Conservation (phyloP, 352 stramenopile genomes). For the Pythium phragmitis region DNA sequence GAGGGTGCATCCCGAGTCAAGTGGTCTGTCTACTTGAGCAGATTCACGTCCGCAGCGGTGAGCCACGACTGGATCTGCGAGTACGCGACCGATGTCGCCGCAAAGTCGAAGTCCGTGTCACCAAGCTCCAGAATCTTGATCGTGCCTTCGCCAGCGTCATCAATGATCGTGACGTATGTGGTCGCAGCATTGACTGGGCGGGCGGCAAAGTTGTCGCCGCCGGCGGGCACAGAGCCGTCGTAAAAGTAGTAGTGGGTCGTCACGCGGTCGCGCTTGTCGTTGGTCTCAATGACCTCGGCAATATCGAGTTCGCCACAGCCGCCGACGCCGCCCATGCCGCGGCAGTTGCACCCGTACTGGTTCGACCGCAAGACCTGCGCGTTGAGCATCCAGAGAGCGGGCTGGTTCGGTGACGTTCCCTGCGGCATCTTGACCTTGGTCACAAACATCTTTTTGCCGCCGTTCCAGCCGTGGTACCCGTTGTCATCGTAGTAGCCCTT, state of each 20-base stretch:
- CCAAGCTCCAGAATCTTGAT: slow-evolving; percentile 40
- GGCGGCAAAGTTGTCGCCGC: slow-evolving; percentile 36
- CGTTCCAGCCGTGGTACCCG: slow-evolving; percentile 67
- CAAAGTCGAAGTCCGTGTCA: slow-evolving; percentile 38
- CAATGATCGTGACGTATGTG: slow-evolving; percentile 39
- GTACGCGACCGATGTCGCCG: slow-evolving; percentile 14
- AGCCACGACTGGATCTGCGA: slow-evolving; percentile 26
- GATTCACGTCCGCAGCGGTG: slow-evolving; percentile 16
- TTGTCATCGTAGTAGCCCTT: slow-evolving; percentile 69
- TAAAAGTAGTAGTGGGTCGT: slow-evolving; percentile 78
- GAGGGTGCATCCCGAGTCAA: background rate
- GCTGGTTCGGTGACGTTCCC: slow-evolving; percentile 42
- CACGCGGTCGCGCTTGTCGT: slow-evolving; percentile 50
- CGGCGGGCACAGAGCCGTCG: slow-evolving; percentile 41
- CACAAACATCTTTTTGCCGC: slow-evolving; percentile 80
- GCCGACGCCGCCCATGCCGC: slow-evolving; percentile 42
- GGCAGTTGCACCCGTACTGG: slow-evolving; percentile 81
- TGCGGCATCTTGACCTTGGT: slow-evolving; percentile 66
- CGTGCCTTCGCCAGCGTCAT: slow-evolving; percentile 25
- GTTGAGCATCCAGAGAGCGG: slow-evolving; percentile 78
- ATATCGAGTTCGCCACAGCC: slow-evolving; percentile 75
- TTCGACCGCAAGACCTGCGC: slow-evolving; percentile 60
- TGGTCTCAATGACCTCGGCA: slow-evolving; percentile 70
- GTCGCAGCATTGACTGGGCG: slow-evolving; percentile 28
- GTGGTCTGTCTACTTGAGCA: slow-evolving; percentile 6